phyloP scores from a whole-genome alignment of 1,139 yeast species.

The Wickerhamomyces sp. region DNA sequence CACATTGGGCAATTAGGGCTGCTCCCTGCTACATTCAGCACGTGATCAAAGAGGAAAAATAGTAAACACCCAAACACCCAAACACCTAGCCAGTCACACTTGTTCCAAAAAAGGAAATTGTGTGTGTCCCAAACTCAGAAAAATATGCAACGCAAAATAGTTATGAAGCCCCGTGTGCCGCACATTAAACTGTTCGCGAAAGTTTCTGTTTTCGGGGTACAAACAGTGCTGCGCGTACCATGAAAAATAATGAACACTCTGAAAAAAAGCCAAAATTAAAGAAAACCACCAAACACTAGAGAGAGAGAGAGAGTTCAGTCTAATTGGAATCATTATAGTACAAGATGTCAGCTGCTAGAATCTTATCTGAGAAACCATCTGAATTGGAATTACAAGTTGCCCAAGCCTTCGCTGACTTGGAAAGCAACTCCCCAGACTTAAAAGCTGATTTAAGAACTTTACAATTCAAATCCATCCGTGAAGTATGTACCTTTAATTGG shows the following conservation, averaged over 20 bases:
- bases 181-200: not conserved
- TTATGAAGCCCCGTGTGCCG: slow-evolving; percentile 1
- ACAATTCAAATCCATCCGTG: slow-evolving; percentile 98
- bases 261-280: not conserved
- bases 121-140: not conserved
- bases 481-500: slow-evolving; percentile 39
- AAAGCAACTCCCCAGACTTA: slow-evolving; percentile 87
- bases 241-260: slow-evolving; percentile 3
- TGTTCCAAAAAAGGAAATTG: no score
- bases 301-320: not conserved
- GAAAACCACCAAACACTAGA: not conserved
- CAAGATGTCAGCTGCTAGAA: slow-evolving; percentile 89
- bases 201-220: not conserved
- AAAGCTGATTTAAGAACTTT: slow-evolving; percentile 98
- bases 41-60: no score
- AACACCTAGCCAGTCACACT: no score
- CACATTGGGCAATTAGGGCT: no score
- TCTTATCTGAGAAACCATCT: slow-evolving; percentile 87
- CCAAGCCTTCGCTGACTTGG: slow-evolving; percentile 97
- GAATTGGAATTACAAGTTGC: slow-evolving; percentile 99
- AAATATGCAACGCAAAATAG: not conserved
- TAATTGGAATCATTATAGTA: not conserved
- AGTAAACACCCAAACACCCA: not conserved
- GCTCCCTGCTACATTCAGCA: no score
- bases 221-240: not conserved